phyloP scores from a whole-genome alignment of 352 stramenopile genomes.

The Phytopythium sindhum region DNA sequence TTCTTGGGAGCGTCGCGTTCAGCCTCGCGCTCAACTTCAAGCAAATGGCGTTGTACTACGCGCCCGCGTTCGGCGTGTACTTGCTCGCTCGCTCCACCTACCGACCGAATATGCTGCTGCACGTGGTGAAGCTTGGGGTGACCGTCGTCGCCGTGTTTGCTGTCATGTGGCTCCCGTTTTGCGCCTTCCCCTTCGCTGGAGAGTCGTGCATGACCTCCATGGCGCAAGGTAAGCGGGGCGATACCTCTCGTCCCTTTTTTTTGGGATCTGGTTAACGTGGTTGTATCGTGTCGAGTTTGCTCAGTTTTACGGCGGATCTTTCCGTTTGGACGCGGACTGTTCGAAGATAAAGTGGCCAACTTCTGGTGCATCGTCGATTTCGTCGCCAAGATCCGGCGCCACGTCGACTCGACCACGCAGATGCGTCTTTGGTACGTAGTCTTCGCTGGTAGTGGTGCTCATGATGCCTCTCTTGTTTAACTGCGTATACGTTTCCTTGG shows the following conservation, averaged over 20 bases:
- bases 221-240: conserved; percentile 45
- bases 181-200: conserved; percentile 34
- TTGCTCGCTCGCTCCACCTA: conserved; percentile 89
- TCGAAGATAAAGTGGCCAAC: conserved; percentile 98
- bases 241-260: neutral
- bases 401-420: conserved; percentile 44
- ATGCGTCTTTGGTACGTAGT: conserved; percentile 67
- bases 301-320: conserved; percentile 93
- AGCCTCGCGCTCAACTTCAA: conserved; percentile 97
- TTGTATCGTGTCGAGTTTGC: neutral
- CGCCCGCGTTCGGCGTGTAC: conserved; percentile 91
- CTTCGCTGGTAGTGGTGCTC: neutral
- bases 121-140: conserved; percentile 69
- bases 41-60: conserved; percentile 99
- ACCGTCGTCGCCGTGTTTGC: conserved; percentile 90
- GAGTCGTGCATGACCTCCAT: conserved; percentile 60
- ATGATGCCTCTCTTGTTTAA: neutral
- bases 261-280: neutral
- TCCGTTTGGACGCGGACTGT: conserved; percentile 94
- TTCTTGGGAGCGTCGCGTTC: conserved; percentile 86
- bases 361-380: conserved; percentile 94
- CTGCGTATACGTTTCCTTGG: conserved; percentile 1
- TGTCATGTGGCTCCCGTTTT: conserved; percentile 91
- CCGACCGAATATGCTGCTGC: conserved; percentile 37
- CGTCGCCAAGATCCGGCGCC: conserved; percentile 62